Evolutionary conservation across 441 rosid species (phyloP), one percentile per base, ranked within the genome.

Genomic region (Isatis lusitanica): DNA sequence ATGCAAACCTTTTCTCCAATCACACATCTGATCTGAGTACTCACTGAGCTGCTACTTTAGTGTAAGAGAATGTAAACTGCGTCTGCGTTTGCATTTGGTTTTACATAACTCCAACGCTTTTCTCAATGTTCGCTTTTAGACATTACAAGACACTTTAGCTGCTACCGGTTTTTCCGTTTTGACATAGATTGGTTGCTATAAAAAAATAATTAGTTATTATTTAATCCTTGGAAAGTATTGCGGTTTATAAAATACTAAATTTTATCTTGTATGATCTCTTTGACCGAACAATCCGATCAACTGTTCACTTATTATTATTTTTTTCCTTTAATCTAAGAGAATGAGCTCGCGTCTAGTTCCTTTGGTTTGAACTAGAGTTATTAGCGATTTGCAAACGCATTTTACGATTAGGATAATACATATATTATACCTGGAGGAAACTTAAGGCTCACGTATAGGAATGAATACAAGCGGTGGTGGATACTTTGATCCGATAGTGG

Each of bases 401-500:
- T n/a, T 17, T 5, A 2, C 44, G 36, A 55, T 42, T 60, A 52
- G 16, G 13, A 47, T 57, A 60, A 18, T 12, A 61, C 6, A 59
- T 10, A 59, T 9, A 33, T 57, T 57, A 55, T 48, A 51, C n/a
- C 4, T 46, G 21, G 11, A 46, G 48, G 62, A 64, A 64, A 59
- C 73, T 50, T 58, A 60, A 18, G 51, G 36, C 55, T 70, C 71
- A 70, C 65, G 79, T 71, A 28, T 44, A 78, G 81, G 77, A 60
- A 63, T 48, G 53, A 67, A 30, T 52, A 13, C 64, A 30, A 72
- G 83, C 60, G 71, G 82, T 53, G 48, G 82, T 9, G 88, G 91
- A 26, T 86, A 86, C 73, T 75, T 75, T 63, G 89, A 82, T 70
- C 86, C 90, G 6, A 67, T 88, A 42, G 56, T 81, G 68, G 74